Evolutionary conservation across 768 basidiomycete species (phyloP).

Genomic region (Mycena sanguinolenta): DNA sequence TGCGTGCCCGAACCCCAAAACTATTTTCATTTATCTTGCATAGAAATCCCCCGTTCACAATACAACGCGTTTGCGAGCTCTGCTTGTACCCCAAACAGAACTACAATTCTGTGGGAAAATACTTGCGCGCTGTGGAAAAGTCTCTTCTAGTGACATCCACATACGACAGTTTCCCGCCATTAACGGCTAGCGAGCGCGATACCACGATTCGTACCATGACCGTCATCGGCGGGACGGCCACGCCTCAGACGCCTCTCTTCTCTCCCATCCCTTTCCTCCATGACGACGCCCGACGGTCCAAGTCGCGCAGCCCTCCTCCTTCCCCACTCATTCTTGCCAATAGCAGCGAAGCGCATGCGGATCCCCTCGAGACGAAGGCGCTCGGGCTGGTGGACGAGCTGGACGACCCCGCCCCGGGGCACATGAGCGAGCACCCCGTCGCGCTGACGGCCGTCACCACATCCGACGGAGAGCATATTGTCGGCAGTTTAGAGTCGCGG

Average conservation of each 20-base stretch:
- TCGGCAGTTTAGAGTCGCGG: constrained; percentile 67
- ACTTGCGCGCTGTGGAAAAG: constrained; percentile 88
- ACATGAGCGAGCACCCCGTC: constrained; percentile 85
- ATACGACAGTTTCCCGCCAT: constrained; percentile 76
- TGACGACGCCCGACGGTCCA: constrained; percentile 83
- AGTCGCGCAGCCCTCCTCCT: constrained; percentile 84
- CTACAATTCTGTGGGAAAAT: constrained; percentile 87
- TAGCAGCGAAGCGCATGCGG: constrained; percentile 50
- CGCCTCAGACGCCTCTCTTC: constrained; percentile 85
- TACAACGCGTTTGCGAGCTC: constrained; percentile 91
- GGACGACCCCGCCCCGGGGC: constrained; percentile 87
- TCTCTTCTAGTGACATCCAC: constrained; percentile 87
- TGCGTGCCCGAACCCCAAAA: constrained; percentile 49
- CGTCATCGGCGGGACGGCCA: constrained; percentile 62
- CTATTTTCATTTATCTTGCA: constrained; percentile 10
- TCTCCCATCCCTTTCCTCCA: constrained; percentile 91
- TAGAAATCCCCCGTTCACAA: constrained; percentile 85
- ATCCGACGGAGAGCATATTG: constrained; percentile 41
- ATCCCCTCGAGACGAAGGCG: constrained; percentile 60
- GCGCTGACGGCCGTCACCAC: constrained; percentile 77
- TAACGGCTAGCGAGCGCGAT: constrained; percentile 54
- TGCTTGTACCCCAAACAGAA: constrained; percentile 75
- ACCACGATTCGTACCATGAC: constrained; percentile 56
- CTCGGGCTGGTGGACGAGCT: constrained; percentile 88
- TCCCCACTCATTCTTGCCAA: constrained; percentile 73